These are phyloP conservation scores for Aspergillus quadricinctus DNA, from an alignment of 2,329 filamentous ascomycete species.

Conservation along the genomic window DNA sequence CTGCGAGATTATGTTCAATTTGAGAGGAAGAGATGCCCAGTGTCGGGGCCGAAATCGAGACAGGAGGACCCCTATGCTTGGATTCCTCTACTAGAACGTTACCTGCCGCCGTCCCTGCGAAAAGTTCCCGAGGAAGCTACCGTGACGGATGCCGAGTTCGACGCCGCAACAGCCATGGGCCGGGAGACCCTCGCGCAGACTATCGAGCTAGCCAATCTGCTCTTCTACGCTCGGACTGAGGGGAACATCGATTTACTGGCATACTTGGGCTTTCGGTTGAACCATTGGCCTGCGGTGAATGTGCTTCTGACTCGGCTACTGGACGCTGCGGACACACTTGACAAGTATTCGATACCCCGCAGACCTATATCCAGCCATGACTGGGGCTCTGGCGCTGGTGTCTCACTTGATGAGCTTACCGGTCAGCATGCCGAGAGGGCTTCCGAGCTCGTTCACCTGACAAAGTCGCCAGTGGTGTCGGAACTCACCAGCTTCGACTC, in stretches of 20 bases:
- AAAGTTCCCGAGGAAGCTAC: constrained; percentile 6
- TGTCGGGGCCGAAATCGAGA: constrained; percentile 11
- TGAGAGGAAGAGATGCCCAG: constrained; percentile 12
- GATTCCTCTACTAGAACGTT: constrained; percentile 32
- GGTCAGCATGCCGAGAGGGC: constrained; percentile 3
- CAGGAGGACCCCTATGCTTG: constrained; percentile 27
- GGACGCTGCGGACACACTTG: constrained; percentile 30
- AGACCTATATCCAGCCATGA: constrained; percentile 26
- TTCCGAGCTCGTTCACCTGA: constrained; percentile 3
- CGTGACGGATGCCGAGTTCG: constrained; percentile 1
- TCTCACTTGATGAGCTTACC: constrained; percentile 30
- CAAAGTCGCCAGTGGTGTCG: not conserved
- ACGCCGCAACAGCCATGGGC: not conserved
- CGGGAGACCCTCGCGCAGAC: constrained; percentile 20
- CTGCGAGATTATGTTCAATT: constrained; percentile 12
- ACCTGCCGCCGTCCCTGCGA: constrained; percentile 26
- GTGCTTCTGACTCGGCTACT: constrained; percentile 36
- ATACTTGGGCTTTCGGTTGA: constrained; percentile 36
- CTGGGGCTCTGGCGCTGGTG: constrained; percentile 17
- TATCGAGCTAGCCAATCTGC: constrained; percentile 27
- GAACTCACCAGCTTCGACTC: constrained; percentile 16
- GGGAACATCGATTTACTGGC: constrained; percentile 34
- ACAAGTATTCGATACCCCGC: constrained; percentile 10
- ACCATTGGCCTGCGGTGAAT: constrained; percentile 40
- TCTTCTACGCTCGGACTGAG: constrained; percentile 26